A percentile compares a stretch with the other conserved stretches of the same genome.
phyloP scores from a whole-genome alignment of 2,329 filamentous ascomycete genomes.

The Cladorrhinum sp. region DNA sequence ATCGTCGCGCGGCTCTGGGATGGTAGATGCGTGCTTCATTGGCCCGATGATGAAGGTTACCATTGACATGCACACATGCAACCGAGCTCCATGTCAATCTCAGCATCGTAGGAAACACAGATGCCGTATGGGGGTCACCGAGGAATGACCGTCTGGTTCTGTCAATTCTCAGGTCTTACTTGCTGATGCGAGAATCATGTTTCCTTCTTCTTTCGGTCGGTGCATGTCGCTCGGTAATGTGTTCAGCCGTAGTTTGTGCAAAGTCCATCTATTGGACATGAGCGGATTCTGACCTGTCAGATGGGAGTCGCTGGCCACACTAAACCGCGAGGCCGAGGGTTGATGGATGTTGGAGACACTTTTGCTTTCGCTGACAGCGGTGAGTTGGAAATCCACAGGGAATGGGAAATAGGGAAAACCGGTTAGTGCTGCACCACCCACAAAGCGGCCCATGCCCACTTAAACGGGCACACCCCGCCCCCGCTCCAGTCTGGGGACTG shows the following conservation, averaged over 20 bases:
- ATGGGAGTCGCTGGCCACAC: not conserved
- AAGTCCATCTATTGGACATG: not conserved
- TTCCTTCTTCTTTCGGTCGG: not conserved
- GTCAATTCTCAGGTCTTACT: not conserved
- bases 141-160: not conserved
- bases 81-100: not conserved
- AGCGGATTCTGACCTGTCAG: not conserved
- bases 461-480: not conserved
- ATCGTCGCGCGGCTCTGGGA: constrained; percentile 4
- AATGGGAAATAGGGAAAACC: not conserved
- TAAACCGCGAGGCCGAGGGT: not conserved
- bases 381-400: not conserved
- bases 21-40: not conserved
- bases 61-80: not conserved
- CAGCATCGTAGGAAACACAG: not conserved
- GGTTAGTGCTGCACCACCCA: not conserved
- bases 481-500: not conserved
- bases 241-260: not conserved
- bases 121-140: not conserved
- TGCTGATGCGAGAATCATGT: not conserved
- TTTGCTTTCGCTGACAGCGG: not conserved
- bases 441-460: not conserved
- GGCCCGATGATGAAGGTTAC: not conserved
- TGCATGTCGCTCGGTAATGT: not conserved
- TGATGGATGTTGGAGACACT: not conserved